A percentile compares a stretch with the other conserved stretches of the same genome.
Evolutionary conservation across 208 protist species (phyloP).

Genomic region (Angomonas deanei): DNA sequence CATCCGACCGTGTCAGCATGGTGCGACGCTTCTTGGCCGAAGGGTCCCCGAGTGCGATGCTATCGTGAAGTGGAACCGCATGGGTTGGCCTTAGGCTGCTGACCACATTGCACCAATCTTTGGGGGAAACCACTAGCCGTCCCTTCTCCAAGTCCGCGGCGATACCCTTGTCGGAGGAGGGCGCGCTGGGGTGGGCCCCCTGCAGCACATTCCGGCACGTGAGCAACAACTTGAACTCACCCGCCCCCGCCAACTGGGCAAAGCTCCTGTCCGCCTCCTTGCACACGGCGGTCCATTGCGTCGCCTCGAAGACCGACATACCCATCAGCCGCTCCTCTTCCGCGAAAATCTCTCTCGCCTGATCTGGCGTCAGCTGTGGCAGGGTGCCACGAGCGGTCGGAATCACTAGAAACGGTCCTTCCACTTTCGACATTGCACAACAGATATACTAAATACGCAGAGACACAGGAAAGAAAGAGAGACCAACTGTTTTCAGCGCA

Average conservation of each 20-base stretch:
- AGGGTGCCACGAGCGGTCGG: slow-evolving; percentile 53
- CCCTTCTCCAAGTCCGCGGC: slow-evolving; percentile 64
- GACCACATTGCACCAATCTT: slow-evolving; percentile 56
- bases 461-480: not conserved
- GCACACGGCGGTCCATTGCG: slow-evolving; percentile 43
- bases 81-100: slow-evolving; percentile 33
- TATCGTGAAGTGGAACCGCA: slow-evolving; percentile 52
- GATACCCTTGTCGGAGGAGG: slow-evolving; percentile 38
- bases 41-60: slow-evolving; percentile 39
- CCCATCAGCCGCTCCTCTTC: slow-evolving; percentile 55
- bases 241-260: slow-evolving; percentile 51
- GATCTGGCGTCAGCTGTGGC: slow-evolving; percentile 59
- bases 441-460: not conserved
- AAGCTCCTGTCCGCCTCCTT: slow-evolving; percentile 23
- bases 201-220: slow-evolving; percentile 56
- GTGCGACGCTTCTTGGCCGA: slow-evolving; percentile 25
- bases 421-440: not conserved
- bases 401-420: slow-evolving; percentile 26
- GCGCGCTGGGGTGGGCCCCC: slow-evolving; percentile 52
- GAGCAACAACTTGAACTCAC: slow-evolving; percentile 51
- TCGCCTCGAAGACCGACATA: slow-evolving; percentile 66
- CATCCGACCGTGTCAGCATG: slow-evolving; percentile 35
- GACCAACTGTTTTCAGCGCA: too few relatives aligned
- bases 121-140: slow-evolving; percentile 30
- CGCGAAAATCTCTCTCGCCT: slow-evolving; percentile 44